Evolutionary conservation across 2,329 filamentous ascomycete genomes (phyloP), one percentile per base, ranked within the genome.

Genomic region (Magnaporthiopsis rhizophila): DNA sequence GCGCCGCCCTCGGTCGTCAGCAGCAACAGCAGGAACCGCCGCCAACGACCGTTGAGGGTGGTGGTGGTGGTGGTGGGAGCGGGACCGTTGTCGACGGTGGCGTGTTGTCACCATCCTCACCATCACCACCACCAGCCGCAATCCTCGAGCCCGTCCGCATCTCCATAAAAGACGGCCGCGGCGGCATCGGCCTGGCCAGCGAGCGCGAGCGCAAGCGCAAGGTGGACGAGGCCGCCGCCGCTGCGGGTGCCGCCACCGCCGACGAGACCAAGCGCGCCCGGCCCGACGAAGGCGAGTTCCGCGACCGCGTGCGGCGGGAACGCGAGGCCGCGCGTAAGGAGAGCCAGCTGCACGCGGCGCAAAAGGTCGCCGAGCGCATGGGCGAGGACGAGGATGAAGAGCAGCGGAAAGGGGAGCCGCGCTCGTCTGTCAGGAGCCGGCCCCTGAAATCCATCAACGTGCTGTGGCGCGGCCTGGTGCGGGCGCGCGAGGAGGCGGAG

Each of bases 161-260:
- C 61, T 81, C 83, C 65, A 77, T 96, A 72, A 96, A 95, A 74
- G 89, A 92, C 63, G 89, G 89, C 70, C 83, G 90, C 3, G 88
- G 86, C 21, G 95, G 94, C 1, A 92, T 98, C 68, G 94, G 95
- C 0, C 77, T 94, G 70, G 91, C 95, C 68, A 86, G 83, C 5
- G 92, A 95, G 74, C 88, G 88, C 77, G n/a, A n/a, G n/a, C n/a
- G n/a, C n/a, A 97, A 96, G 79, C 83, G 91, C 68, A 93, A 89
- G 72, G 72, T 86, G 28, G 78, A 84, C 58, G 89, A 92, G 74
- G 85, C 83, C 68, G 78, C 71, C 61, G 73, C 67, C 5, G 67
- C 4, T 4, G 45, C 3, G 45, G 45, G 15, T 4, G 50, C 50
- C 18, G 50, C 50, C 18, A 76, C 60, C 72, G 63, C 34, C 77